Evolutionary conservation across 169 alveolate species (phyloP), one percentile per base, ranked within the genome.

Genomic region (Plasmodium knowlesi): DNA sequence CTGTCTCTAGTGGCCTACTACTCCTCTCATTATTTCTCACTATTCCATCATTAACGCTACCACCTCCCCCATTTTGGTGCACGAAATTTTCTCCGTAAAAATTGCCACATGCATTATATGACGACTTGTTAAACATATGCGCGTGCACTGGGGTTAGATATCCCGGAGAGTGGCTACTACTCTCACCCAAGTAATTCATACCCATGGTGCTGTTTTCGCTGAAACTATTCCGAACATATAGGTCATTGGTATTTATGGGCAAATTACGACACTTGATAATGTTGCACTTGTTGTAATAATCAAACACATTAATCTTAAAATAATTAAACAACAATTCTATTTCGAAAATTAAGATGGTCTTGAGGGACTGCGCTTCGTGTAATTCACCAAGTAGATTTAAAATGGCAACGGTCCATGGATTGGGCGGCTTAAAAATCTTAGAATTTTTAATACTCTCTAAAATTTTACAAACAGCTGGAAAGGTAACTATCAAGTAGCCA

Each of bases 321-420:
- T 95, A 95, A 80, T 95, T 92, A 90, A 96, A 97, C 30, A 98
- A 91, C 34, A 96, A 91, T 82, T 97, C 98, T 19, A 98, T 95
- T 92, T 98, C 99, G 76, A 97, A 97, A 92, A 96, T 95, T 53
- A 97, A 94, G 34, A 96, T 96, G 32, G 98, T 94, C 80, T 98
- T 96, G 37, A 97, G 95, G 5, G 96, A 95, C 22, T 95, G 97
- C 3, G 96, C 96, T 83, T 91, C 96, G 92, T 96, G 98, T 79
- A 98, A 89, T 86, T 98, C 99, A 46, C 98, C 98, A 46, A 98
- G 96, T 70, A 97, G 95, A 86, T 92, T 94, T 71, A 98, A 94
- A 54, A 97, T 82, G 54, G 97, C 98, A 54, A 95, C 93, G 9
- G 99, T 98, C 99, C 99, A 98, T 5, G 99, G 99, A 89, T 98